These are phyloP conservation scores for Euphrasia arctica DNA, from an alignment of 305 asterid species.

Conservation along the genomic window DNA sequence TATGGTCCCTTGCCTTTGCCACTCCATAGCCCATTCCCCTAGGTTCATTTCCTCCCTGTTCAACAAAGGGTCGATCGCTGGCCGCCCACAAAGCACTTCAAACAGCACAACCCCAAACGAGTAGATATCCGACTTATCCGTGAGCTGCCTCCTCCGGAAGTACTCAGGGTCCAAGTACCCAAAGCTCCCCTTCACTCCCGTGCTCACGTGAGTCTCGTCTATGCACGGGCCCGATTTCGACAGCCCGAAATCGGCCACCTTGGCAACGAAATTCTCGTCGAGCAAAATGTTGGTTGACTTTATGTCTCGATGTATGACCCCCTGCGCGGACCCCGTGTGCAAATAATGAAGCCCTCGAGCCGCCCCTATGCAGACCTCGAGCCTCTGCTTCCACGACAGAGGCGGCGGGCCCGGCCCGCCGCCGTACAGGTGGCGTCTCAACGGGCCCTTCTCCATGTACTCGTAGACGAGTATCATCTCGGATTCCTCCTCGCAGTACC, in stretches of 20 bases:
- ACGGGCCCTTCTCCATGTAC: constrained; percentile 79
- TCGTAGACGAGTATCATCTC: constrained; percentile 94
- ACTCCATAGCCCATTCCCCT: constrained; percentile 83
- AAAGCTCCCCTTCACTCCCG: constrained; percentile 90
- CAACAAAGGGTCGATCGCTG: constrained; percentile 61
- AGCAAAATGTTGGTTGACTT: constrained; percentile 84
- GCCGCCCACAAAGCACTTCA: constrained; percentile 84
- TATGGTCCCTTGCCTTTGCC: constrained; percentile 59
- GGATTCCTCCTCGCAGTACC: constrained; percentile 84
- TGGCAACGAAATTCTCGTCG: constrained; percentile 63
- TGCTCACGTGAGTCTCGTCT: constrained; percentile 84
- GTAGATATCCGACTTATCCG: constrained; percentile 86
- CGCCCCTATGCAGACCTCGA: constrained; percentile 92
- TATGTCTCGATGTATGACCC: constrained; percentile 87
- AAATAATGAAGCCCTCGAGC: constrained; percentile 93
- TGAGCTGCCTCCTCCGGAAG: constrained; percentile 71
- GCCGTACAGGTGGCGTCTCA: constrained; percentile 71
- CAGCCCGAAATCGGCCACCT: constrained; percentile 92
- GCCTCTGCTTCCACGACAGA: constrained; percentile 81
- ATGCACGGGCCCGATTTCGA: constrained; percentile 85
- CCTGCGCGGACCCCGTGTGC: constrained; percentile 88
- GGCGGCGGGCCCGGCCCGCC: constrained; percentile 33
- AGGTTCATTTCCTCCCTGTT: constrained; percentile 61
- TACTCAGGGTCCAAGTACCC: constrained; percentile 93
- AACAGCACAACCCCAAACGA: constrained; percentile 85